These are phyloP conservation scores for Allium sativum DNA, from an alignment of 106 monocot species.

Conservation along the genomic window DNA sequence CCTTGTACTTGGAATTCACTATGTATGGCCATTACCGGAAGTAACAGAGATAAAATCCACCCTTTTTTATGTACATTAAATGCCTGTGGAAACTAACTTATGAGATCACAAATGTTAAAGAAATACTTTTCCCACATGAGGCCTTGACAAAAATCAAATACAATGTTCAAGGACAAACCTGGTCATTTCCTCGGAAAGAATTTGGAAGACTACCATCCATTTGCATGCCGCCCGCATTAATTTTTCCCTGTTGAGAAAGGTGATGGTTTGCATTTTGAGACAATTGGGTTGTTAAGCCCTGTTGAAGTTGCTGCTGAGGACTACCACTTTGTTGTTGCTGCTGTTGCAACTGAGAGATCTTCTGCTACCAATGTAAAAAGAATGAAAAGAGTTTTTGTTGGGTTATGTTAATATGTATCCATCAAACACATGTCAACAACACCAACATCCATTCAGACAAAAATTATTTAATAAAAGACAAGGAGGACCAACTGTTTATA, in stretches of 20 bases:
- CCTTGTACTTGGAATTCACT: no score
- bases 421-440: no score
- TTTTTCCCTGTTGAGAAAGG: conserved; percentile 62
- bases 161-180: conserved; percentile 27
- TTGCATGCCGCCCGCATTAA: conserved; percentile 7
- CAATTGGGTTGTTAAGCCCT: conserved; percentile 44
- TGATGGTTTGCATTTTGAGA: conserved; percentile 53
- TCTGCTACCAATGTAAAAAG: conserved; percentile 38
- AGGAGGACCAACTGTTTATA: no score
- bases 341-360: conserved; percentile 63
- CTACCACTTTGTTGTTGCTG: conserved; percentile 47
- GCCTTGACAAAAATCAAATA: background rate
- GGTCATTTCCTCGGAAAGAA: conserved; percentile 61
- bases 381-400: background rate
- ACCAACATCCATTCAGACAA: no score
- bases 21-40: background rate
- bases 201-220: conserved; percentile 50
- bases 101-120: background rate
- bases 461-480: no score
- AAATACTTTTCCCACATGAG: background rate
- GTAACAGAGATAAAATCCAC: background rate
- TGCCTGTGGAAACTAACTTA: background rate
- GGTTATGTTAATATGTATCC: no score
- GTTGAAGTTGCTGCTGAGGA: conserved; percentile 29
- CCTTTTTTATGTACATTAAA: background rate